Evolutionary conservation across 2,329 filamentous ascomycete genomes (phyloP).

Genomic region (Cercospora sp.): DNA sequence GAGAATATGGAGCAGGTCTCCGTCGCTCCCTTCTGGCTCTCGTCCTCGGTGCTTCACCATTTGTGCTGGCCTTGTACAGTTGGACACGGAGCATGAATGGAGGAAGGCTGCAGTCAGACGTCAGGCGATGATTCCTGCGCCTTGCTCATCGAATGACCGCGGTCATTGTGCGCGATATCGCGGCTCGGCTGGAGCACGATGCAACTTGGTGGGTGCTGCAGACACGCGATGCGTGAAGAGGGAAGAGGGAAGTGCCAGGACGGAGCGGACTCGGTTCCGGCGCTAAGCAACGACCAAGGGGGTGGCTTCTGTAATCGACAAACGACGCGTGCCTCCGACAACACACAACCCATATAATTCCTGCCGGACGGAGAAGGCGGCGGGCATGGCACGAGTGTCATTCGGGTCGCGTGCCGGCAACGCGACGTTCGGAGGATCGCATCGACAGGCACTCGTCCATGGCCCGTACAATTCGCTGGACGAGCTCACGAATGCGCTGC

Average conservation of each 20-base stretch:
- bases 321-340: background rate
- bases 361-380: background rate
- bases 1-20: background rate
- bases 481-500: conserved; percentile 28
- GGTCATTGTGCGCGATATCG: background rate
- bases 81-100: background rate
- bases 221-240: background rate
- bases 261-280: background rate
- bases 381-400: conserved; percentile 28
- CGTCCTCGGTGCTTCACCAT: background rate
- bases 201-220: background rate
- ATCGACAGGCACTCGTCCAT: conserved; percentile 16
- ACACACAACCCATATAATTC: background rate
- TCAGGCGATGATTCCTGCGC: background rate
- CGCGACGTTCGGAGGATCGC: conserved; percentile 6
- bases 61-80: background rate
- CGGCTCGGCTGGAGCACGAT: background rate
- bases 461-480: conserved; percentile 29
- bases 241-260: background rate
- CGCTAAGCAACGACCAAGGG: background rate
- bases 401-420: conserved; percentile 33
- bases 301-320: background rate
- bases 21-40: background rate
- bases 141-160: background rate
- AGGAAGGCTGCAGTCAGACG: background rate